phyloP scores from a whole-genome alignment of 192 early-diverging fungal genomes.

The Coemansia sp. region DNA sequence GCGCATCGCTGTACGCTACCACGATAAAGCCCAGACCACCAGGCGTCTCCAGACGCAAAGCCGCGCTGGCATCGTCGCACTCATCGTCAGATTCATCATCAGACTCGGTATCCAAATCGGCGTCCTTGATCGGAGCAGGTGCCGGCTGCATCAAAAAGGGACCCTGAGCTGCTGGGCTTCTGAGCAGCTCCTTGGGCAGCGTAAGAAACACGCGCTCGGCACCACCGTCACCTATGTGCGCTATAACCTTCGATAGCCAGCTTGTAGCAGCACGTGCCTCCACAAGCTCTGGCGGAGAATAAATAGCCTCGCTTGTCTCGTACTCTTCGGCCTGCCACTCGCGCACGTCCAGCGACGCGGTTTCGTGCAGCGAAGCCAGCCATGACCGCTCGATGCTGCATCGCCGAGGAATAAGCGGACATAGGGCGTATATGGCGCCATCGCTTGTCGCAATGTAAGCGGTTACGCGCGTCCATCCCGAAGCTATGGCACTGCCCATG shows the following conservation, averaged over 20 bases:
- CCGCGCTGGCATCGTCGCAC: slow-evolving; percentile 45
- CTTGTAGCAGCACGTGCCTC: slow-evolving; percentile 33
- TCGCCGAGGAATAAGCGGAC: slow-evolving; percentile 69
- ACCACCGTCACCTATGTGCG: background rate
- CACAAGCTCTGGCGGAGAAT: slow-evolving; percentile 46
- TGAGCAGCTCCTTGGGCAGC: slow-evolving; percentile 18
- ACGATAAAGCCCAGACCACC: slow-evolving; percentile 57
- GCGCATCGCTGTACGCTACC: slow-evolving; percentile 62
- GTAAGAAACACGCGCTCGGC: slow-evolving; percentile 25
- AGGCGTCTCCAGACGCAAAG: slow-evolving; percentile 41
- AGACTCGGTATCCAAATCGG: slow-evolving; percentile 12
- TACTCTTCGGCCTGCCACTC: slow-evolving; percentile 56
- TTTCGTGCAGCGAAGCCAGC: slow-evolving; percentile 41
- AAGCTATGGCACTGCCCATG: slow-evolving; percentile 38
- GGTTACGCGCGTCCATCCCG: slow-evolving; percentile 69
- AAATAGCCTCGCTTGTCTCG: slow-evolving; percentile 19
- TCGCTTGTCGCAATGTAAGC: slow-evolving; percentile 69
- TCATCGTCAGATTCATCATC: slow-evolving; percentile 16
- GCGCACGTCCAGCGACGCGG: slow-evolving; percentile 41
- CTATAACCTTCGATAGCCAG: slow-evolving; percentile 4
- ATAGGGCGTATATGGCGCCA: slow-evolving; percentile 73
- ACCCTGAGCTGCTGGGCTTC: slow-evolving; percentile 31
- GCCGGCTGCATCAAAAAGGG: slow-evolving; percentile 56
- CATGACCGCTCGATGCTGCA: slow-evolving; percentile 39
- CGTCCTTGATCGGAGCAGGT: slow-evolving; percentile 21